Evolutionary conservation across 139 green algal species (phyloP).

Genomic region (Chlamydomonas schloesseri): DNA sequence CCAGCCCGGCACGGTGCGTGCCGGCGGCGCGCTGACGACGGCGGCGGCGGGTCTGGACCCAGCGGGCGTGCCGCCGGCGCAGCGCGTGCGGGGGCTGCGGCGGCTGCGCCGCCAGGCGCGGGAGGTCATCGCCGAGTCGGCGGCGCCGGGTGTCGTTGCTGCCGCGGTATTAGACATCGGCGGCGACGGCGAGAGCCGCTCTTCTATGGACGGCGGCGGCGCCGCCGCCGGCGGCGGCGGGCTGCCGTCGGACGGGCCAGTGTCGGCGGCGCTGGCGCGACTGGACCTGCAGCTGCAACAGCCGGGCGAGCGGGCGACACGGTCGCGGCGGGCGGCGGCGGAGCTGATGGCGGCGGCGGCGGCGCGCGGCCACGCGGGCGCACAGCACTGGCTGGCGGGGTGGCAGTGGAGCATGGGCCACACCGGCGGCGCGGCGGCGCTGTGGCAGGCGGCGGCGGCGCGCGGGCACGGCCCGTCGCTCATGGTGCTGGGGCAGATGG

Average conservation of each 20-base stretch:
- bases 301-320: neutral
- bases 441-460: slow-evolving; percentile 30
- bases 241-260: neutral
- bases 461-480: neutral
- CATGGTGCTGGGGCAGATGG: slow-evolving; percentile 36
- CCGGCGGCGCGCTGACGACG: too few relatives aligned
- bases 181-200: neutral
- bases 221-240: neutral
- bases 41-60: neutral
- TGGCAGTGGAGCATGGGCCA: slow-evolving; percentile 34
- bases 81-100: neutral
- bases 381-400: slow-evolving; percentile 44
- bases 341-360: slow-evolving; percentile 40
- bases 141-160: neutral
- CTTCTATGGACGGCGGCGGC: neutral
- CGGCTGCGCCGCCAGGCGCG: slow-evolving; percentile 26
- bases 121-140: neutral
- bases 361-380: slow-evolving; percentile 9
- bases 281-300: slow-evolving; percentile 29
- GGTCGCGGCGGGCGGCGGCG: slow-evolving; percentile 6
- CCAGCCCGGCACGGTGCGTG: neutral
- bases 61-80: neutral
- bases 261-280: neutral
- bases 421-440: slow-evolving; percentile 1
- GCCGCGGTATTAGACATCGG: neutral